Evolutionary conservation across 2,329 filamentous ascomycete genomes (phyloP), one percentile per base, ranked within the genome.

Genomic region (Xylaria digitata): DNA sequence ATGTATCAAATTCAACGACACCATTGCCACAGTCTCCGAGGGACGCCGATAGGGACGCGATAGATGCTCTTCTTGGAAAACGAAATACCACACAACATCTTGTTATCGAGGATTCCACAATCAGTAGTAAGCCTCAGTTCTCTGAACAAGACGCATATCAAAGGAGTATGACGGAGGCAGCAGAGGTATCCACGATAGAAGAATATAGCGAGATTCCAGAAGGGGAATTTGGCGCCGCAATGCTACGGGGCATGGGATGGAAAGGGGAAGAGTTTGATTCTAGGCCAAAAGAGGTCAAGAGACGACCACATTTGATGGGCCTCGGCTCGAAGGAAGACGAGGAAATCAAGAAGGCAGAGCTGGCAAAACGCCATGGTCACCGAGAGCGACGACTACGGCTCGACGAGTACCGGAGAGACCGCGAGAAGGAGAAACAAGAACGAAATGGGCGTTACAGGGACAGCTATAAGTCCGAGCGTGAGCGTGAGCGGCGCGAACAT

Each of bases 161-260:
- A 37, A 85, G 87, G 30, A 92, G 95, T 76, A 86, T 94, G 34
- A 84, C 86, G 13, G 82, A 86, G 30, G 90, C 93, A 0, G 94
- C 93, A 0, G 91, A 93, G 23, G 85, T 88, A 34, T 90, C 93
- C 3, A 92, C 89, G 0, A 82, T 97, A 19, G 92, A 92, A 40
- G 93, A 96, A 74, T 98, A 98, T 80, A 90, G 92, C 65, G 89
- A 91, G 13, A 91, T 97, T 68, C 95, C 96, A 0, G 93, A 98
- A 17, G 95, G 97, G 72, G 94, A 97, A 73, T 99, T 98, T 71
- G 96, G 96, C 7, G 92, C 94, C 19, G 94, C 94, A 0, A 84
- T 98, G 70, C 85, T 99, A 42, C 89, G 94, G 37, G 94, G 94
- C 9, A 97, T 98, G 92, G 96, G 96, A 8, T 97, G 95, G 94